phyloP scores from a whole-genome alignment of 78 protist genomes.

The Dictyostelium brefeldianum region DNA sequence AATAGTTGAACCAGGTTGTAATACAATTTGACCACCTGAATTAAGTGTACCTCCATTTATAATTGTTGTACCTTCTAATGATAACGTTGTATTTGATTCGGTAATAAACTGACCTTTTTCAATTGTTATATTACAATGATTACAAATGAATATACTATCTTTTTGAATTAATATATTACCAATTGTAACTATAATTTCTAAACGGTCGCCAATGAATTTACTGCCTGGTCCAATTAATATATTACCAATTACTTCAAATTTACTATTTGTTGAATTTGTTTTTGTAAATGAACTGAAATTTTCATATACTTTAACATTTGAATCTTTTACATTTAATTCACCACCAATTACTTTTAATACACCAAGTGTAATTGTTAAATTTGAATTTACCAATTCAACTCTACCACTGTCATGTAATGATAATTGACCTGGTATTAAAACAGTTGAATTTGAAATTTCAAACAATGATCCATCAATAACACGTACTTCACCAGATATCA shows the following conservation, averaged over 20 bases:
- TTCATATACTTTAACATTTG: neutral
- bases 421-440: neutral
- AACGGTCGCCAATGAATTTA: neutral
- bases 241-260: neutral
- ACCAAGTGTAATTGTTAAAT: neutral
- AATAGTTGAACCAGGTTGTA: neutral
- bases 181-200: neutral
- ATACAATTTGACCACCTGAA: neutral
- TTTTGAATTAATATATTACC: neutral
- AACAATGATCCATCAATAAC: neutral
- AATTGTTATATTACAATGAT: neutral
- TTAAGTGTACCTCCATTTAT: neutral
- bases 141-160: neutral
- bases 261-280: neutral
- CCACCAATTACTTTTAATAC: neutral
- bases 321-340: neutral
- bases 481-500: neutral
- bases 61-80: slow-evolving; percentile 13
- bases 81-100: neutral
- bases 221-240: neutral
- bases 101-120: neutral
- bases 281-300: neutral
- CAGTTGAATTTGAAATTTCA: neutral
- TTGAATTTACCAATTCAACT: neutral
- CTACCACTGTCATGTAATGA: neutral